Evolutionary conservation across 2,329 filamentous ascomycete genomes (phyloP).

Genomic region (Exophiala calicioides): DNA sequence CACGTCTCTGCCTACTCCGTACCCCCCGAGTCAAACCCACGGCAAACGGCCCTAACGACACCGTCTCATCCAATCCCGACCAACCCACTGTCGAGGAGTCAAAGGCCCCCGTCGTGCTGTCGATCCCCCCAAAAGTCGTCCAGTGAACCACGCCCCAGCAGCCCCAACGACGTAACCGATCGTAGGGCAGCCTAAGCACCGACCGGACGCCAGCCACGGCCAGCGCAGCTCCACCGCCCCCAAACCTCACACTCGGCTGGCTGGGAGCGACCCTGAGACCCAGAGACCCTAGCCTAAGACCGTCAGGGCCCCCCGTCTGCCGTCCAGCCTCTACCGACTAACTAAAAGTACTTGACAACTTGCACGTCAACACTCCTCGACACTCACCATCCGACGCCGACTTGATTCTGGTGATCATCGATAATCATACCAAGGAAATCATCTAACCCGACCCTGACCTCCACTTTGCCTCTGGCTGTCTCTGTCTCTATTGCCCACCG

Average conservation of each 20-base stretch:
- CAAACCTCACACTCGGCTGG: not conserved
- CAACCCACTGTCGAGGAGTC: slow-evolving; percentile 9
- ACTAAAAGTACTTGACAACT: too few relatives aligned
- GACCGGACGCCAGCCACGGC: not conserved
- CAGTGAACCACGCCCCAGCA: slow-evolving; percentile 7
- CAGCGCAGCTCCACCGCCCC: not conserved
- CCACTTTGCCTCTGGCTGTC: too few relatives aligned
- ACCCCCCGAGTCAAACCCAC: slow-evolving; percentile 11
- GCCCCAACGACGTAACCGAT: slow-evolving; percentile 9
- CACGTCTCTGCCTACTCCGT: too few relatives aligned
- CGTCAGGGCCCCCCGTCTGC: too few relatives aligned
- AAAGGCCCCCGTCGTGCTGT: slow-evolving; percentile 10
- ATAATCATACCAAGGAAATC: too few relatives aligned
- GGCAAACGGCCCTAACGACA: slow-evolving; percentile 1
- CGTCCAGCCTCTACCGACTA: too few relatives aligned
- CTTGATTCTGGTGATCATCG: too few relatives aligned
- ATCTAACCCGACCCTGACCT: too few relatives aligned
- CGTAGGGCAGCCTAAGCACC: slow-evolving; percentile 2
- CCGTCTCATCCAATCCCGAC: slow-evolving; percentile 18
- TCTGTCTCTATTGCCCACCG: too few relatives aligned
- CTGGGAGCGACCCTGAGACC: not conserved
- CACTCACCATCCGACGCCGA: too few relatives aligned
- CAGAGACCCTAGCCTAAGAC: too few relatives aligned
- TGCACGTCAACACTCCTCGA: too few relatives aligned
- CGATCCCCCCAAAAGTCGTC: slow-evolving; percentile 16